Percentiles rank a stretch among this genome's conserved stretches.
These are phyloP conservation scores for Dothiorella sarmentorum DNA, from an alignment of 2,329 filamentous ascomycete species.

Conservation along the genomic window DNA sequence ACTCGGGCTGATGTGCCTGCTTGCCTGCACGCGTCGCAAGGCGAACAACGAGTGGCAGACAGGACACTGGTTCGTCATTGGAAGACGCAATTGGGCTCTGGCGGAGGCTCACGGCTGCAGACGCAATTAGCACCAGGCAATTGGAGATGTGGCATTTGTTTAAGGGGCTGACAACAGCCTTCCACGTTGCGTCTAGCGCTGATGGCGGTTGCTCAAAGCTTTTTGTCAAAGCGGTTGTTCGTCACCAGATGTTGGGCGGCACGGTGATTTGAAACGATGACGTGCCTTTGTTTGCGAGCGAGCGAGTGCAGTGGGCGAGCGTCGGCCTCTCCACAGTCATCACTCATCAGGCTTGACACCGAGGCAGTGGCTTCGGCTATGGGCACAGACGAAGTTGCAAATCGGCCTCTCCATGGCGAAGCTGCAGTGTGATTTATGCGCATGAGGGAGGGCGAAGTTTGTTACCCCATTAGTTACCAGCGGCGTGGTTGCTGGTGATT, in stretches of 20 bases:
- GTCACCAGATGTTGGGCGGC: not conserved
- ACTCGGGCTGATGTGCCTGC: no score
- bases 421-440: slow-evolving; percentile 2
- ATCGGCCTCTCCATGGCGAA: not conserved
- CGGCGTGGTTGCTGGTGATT: not conserved
- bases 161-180: not conserved
- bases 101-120: not conserved
- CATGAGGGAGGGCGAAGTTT: not conserved
- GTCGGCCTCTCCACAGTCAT: not conserved
- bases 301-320: not conserved
- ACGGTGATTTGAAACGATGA: not conserved
- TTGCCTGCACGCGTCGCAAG: no score
- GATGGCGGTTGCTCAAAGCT: no score
- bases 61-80: not conserved
- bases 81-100: not conserved
- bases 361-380: not conserved
- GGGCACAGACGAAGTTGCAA: not conserved
- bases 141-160: not conserved
- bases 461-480: not conserved
- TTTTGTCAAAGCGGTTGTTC: not conserved
- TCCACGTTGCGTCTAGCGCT: not conserved
- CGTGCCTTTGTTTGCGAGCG: not conserved
- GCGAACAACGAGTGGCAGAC: no score
- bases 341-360: not conserved
- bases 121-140: not conserved